phyloP scores from a whole-genome alignment of 2,329 filamentous ascomycete species.

The Colletotrichum eleusines region DNA sequence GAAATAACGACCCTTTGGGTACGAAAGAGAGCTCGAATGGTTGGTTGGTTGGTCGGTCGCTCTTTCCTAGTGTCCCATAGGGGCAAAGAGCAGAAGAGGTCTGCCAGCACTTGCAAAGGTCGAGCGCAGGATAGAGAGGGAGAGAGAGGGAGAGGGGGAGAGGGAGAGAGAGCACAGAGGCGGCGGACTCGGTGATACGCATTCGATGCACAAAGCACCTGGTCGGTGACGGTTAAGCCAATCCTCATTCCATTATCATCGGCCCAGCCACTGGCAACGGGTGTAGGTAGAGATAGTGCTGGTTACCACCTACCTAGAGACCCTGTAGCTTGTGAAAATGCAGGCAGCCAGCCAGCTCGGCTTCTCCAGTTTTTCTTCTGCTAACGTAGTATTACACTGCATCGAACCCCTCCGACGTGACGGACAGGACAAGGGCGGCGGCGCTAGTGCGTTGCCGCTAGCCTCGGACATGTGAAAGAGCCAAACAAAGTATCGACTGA shows the following conservation, averaged over 20 bases:
- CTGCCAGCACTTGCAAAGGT: slow-evolving; percentile 13
- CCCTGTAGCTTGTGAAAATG: slow-evolving; percentile 38
- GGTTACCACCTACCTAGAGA: neutral
- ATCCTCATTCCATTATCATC: slow-evolving; percentile 32
- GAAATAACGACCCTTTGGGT: slow-evolving; percentile 25
- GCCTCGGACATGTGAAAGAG: slow-evolving; percentile 38
- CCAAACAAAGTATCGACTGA: slow-evolving; percentile 22
- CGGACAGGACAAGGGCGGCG: slow-evolving; percentile 33
- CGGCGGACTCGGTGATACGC: slow-evolving; percentile 6
- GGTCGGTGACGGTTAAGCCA: neutral
- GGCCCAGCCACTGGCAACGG: slow-evolving; percentile 28
- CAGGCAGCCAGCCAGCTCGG: slow-evolving; percentile 27
- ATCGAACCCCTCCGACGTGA: slow-evolving; percentile 36
- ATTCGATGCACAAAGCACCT: slow-evolving; percentile 16
- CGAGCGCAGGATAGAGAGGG: slow-evolving; percentile 12
- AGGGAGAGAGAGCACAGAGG: neutral
- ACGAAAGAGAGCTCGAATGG: too few relatives aligned
- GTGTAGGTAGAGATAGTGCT: neutral
- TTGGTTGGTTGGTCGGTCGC: too few relatives aligned
- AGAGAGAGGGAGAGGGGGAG: too few relatives aligned
- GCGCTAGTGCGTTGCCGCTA: slow-evolving; percentile 35
- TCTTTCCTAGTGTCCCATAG: too few relatives aligned
- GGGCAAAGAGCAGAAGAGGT: slow-evolving; percentile 15
- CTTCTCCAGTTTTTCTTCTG: slow-evolving; percentile 36
- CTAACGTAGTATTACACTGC: slow-evolving; percentile 36